phyloP scores from a whole-genome alignment of 2,329 filamentous ascomycete genomes.

The Neurospora crassa region DNA sequence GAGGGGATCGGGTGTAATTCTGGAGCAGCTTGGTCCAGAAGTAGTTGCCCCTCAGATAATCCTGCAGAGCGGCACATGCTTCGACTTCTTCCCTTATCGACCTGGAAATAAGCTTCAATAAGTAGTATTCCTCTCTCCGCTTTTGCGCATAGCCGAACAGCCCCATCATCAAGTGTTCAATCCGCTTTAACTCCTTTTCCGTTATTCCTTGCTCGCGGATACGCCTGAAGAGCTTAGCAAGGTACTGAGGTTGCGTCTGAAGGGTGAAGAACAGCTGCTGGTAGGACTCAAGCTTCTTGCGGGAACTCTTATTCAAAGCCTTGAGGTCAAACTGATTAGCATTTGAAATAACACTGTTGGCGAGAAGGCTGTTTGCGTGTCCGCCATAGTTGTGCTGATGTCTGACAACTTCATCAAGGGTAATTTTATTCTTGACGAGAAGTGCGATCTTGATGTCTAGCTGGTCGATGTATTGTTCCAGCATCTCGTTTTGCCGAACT shows the following conservation, averaged over 20 bases:
- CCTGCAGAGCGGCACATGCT: slow-evolving; percentile 60
- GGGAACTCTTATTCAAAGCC: slow-evolving; percentile 91
- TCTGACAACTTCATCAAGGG: slow-evolving; percentile 90
- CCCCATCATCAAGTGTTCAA: slow-evolving; percentile 91
- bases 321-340: slow-evolving; percentile 94
- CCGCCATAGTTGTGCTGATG: slow-evolving; percentile 96
- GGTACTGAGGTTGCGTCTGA: slow-evolving; percentile 91
- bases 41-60: slow-evolving; percentile 81
- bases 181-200: slow-evolving; percentile 86
- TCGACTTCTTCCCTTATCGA: slow-evolving; percentile 84
- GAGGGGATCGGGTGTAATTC: slow-evolving; percentile 83
- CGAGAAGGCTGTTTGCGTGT: slow-evolving; percentile 72
- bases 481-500: slow-evolving; percentile 91
- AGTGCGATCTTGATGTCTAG: slow-evolving; percentile 98
- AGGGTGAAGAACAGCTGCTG: slow-evolving; percentile 96
- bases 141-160: slow-evolving; percentile 97
- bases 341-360: slow-evolving; percentile 80
- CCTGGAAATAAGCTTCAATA: slow-evolving; percentile 76
- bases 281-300: slow-evolving; percentile 91
- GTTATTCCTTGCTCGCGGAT: slow-evolving; percentile 74
- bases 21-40: slow-evolving; percentile 84
- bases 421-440: slow-evolving; percentile 99
- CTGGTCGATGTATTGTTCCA: slow-evolving; percentile 97
- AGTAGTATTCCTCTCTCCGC: slow-evolving; percentile 90
- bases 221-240: slow-evolving; percentile 77